Percentiles rank a stretch among this genome's conserved stretches.
phyloP scores from a whole-genome alignment of 257 asterid genomes.

The Forsythia viridissima region DNA sequence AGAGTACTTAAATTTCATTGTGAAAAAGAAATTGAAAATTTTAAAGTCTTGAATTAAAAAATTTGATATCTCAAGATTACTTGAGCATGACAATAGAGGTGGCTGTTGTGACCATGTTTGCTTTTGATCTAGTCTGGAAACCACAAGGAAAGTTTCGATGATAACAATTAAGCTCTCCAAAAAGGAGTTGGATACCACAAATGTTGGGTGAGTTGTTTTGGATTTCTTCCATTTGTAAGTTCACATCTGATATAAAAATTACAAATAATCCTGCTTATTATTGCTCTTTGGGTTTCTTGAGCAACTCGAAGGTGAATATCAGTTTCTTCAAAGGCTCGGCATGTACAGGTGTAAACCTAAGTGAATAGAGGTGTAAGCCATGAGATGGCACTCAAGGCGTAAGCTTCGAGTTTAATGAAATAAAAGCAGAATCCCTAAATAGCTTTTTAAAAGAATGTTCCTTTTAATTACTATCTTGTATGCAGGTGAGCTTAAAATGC shows the following conservation, averaged over 20 bases:
- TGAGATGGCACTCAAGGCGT: not conserved
- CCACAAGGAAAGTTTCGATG: slow-evolving; percentile 93
- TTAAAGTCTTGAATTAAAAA: slow-evolving; percentile 1
- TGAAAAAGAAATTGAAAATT: not conserved
- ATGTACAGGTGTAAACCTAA: not conserved
- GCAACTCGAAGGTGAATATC: not conserved
- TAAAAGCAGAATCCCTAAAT: not conserved
- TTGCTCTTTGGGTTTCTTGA: not conserved
- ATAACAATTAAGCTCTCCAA: slow-evolving; percentile 80
- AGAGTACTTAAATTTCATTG: slow-evolving; percentile 27
- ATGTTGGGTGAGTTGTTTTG: slow-evolving; percentile 65
- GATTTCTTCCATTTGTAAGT: not conserved
- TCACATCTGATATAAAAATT: not conserved
- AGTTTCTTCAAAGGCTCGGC: not conserved
- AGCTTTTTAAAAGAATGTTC: not conserved
- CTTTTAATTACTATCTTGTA: not conserved
- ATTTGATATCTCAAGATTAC: slow-evolving; percentile 3
- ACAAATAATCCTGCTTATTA: not conserved
- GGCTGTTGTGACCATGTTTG: not conserved
- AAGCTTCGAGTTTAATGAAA: not conserved
- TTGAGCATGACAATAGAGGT: not conserved
- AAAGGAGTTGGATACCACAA: slow-evolving; percentile 60
- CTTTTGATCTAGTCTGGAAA: slow-evolving; percentile 62
- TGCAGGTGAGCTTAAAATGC: not conserved
- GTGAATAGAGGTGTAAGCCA: not conserved